phyloP scores from a whole-genome alignment of 805 yeast species.

The Sugiyamaella marilandica region DNA sequence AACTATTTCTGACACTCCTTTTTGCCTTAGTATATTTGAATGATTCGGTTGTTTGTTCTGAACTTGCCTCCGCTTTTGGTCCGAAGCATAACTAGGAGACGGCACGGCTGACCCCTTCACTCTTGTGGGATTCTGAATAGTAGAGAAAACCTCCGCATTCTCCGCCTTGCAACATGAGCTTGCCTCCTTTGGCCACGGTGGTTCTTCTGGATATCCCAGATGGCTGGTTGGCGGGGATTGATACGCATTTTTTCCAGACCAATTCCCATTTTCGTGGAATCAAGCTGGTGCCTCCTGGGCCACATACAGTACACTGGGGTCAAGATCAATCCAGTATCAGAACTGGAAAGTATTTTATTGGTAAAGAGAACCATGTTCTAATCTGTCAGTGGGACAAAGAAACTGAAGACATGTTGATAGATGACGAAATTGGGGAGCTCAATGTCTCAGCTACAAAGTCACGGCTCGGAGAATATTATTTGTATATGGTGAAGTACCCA shows the following conservation, averaged over 20 bases:
- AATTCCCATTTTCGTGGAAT: conserved; percentile 44
- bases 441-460: conserved; percentile 28
- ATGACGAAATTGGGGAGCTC: conserved; percentile 32
- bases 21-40: no score
- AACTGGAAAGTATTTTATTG: conserved; percentile 35
- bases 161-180: not conserved
- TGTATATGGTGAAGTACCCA: conserved; percentile 42
- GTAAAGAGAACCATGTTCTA: conserved; percentile 31
- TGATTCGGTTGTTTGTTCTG: no score
- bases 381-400: conserved; percentile 37
- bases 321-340: conserved; percentile 35
- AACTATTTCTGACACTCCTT: no score
- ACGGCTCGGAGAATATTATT: conserved; percentile 32
- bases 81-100: no score
- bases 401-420: conserved; percentile 28
- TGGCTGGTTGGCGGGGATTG: conserved; percentile 44
- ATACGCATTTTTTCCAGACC: conserved; percentile 44
- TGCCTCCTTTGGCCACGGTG: conserved; percentile 19
- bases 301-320: conserved; percentile 54
- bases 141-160: no score
- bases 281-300: conserved; percentile 46
- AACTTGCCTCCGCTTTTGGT: no score
- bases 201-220: conserved; percentile 33
- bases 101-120: no score
- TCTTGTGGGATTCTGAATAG: no score